A percentile compares a stretch with the other conserved stretches of the same genome.
Evolutionary conservation across 2,329 filamentous ascomycete genomes (phyloP).

Genomic region (Uncinocarpus reesii): DNA sequence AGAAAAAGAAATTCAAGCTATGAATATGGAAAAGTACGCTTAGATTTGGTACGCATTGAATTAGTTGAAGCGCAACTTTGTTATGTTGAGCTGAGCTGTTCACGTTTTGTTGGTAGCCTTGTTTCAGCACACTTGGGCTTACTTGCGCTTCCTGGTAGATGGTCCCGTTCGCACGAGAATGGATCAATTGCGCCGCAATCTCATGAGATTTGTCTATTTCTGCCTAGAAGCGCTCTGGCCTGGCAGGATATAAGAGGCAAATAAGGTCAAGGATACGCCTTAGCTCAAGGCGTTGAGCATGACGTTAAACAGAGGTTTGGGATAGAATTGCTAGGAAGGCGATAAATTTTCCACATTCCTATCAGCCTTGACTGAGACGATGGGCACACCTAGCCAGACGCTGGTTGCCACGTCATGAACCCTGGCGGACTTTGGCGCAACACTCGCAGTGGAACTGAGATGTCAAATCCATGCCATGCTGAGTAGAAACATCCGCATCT

Average conservation of each 20-base stretch:
- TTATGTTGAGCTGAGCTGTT: not conserved
- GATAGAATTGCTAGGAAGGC: not conserved
- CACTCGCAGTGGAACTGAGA: constrained; percentile 6
- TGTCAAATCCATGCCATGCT: constrained; percentile 12
- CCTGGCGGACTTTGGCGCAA: constrained; percentile 9
- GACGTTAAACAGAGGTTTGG: not conserved
- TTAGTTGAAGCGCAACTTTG: not conserved
- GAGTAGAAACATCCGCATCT: constrained; percentile 2
- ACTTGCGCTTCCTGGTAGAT: not conserved
- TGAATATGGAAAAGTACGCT: not conserved
- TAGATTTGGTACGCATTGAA: not conserved
- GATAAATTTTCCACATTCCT: not conserved
- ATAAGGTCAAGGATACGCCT: not conserved
- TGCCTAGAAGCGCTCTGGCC: not conserved
- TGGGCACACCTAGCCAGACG: constrained; percentile 13
- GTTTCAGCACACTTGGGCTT: not conserved
- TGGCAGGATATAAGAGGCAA: not conserved
- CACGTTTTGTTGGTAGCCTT: constrained; percentile 1
- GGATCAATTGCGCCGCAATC: not conserved
- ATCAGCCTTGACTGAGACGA: not conserved
- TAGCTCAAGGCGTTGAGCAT: not conserved
- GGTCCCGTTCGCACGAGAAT: not conserved
- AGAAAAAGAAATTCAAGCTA: constrained; percentile 1
- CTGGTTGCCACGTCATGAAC: constrained; percentile 18
- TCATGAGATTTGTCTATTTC: not conserved